Base-by-base conservation (phyloP, 2,329 filamentous ascomycete genomes). In the Nigrospora osmanthi region DNA sequence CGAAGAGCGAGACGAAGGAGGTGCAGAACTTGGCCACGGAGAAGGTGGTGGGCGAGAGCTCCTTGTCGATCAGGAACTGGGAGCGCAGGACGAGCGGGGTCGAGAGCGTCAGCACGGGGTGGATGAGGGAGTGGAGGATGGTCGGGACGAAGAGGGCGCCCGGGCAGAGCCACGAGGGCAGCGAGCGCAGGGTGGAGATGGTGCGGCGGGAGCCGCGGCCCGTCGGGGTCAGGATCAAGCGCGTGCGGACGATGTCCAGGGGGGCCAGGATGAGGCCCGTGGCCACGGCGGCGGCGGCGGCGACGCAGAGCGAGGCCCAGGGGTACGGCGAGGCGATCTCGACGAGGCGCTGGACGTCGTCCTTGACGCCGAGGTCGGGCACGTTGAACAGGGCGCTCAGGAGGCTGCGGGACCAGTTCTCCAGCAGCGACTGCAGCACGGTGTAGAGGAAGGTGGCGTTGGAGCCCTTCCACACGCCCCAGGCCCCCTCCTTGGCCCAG, bases 381-480 rank as follows among this genome's bases (percentile, higher is more conserved):
- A 97, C 78, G 50, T 94, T 94, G 54, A 97, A 77, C 6, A 97
- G 74, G 1, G 93, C 91, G 38, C 89, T 89, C n/a, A 97, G 74
- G 43, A 96, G 76, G 57, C 89, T 93, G 56, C 89, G 80, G 11
- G 90, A 87, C 83, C 94, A 98, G 54, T 88, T 90, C 62, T 97
- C 93, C 30, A 95, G 70, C 9, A 94, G 84, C 11, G 89, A 89
- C 50, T 90, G 80, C 15, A 97, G 74, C 39, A 96, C 80, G 0
- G 83, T 87, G 67, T 97, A 95, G 41, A 97, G 73, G 58, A 97
- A 98, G 1, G 89, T 94, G 13, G 87, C 81, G 61, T 97, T 97
- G 34, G 89, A 88, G 10, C 85, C 82, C 63, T 96, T 96, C 90
- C 91, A 98, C 6, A 96, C 83, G 5, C 93, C 93, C 75, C 89